phyloP scores from a whole-genome alignment of 2,329 filamentous ascomycete species.

The Alternaria angustiovoidea region DNA sequence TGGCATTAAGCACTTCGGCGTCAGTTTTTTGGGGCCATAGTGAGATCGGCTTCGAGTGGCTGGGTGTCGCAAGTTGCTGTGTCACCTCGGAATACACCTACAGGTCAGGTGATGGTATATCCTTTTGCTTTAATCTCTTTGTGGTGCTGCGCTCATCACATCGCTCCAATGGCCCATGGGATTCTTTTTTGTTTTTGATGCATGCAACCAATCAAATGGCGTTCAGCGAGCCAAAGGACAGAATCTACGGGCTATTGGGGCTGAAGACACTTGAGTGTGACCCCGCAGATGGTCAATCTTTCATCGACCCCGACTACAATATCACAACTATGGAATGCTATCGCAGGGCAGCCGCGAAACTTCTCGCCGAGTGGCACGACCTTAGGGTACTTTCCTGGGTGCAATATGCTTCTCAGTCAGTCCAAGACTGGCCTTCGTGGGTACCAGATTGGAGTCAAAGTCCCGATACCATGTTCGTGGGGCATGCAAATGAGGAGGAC shows the following conservation, averaged over 20 bases:
- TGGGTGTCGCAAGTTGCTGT: no score
- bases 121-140: no score
- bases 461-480: no score
- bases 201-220: no score
- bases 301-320: neutral
- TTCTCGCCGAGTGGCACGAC: neutral
- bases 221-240: neutral
- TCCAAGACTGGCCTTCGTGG: neutral
- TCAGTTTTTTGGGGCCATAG: neutral
- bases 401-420: no score
- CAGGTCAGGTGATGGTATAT: no score
- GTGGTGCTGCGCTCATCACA: no score
- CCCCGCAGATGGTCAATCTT: neutral
- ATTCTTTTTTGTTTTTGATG: no score
- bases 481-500: no score
- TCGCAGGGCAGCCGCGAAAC: neutral
- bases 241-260: neutral
- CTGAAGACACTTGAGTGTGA: neutral
- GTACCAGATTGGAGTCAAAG: neutral
- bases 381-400: neutral
- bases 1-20: neutral
- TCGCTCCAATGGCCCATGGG: no score
- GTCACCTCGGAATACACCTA: no score
- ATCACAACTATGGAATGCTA: neutral
- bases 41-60: neutral